A percentile compares a stretch with the other conserved stretches of the same genome.
phyloP scores from a whole-genome alignment of 768 basidiomycete species.

The Brasilioporus rufonigricans region DNA sequence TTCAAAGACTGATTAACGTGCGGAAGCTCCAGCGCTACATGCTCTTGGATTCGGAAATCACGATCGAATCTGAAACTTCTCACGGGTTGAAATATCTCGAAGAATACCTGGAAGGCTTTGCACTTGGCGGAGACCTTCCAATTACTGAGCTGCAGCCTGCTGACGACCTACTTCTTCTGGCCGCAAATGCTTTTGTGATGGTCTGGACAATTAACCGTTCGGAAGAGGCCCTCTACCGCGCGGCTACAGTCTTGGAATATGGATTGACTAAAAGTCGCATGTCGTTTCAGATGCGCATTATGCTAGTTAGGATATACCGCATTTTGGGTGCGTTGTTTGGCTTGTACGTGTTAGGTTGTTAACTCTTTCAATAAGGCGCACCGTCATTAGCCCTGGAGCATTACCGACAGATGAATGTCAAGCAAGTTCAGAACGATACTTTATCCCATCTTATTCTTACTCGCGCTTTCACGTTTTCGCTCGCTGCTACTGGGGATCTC shows the following conservation, averaged over 20 bases:
- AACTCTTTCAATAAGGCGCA: conserved; percentile 50
- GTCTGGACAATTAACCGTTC: conserved; percentile 58
- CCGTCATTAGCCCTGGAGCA: conserved; percentile 73
- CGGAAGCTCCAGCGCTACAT: conserved; percentile 71
- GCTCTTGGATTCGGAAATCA: conserved; percentile 48
- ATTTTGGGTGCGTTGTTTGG: conserved; percentile 55
- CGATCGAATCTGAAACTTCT: conserved; percentile 52
- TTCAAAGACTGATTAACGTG: conserved; percentile 71
- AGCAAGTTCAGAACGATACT: conserved; percentile 88
- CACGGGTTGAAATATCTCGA: conserved; percentile 52
- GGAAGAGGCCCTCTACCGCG: conserved; percentile 59
- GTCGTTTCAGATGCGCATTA: conserved; percentile 73
- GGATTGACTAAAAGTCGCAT: conserved; percentile 70
- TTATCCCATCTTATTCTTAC: conserved; percentile 81
- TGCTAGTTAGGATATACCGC: conserved; percentile 80
- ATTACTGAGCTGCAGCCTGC: conserved; percentile 82
- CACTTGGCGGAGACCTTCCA: conserved; percentile 63
- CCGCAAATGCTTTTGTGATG: conserved; percentile 64
- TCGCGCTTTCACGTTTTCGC: conserved; percentile 75
- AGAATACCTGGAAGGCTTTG: conserved; percentile 65
- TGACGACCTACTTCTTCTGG: conserved; percentile 80
- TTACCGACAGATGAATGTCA: conserved; percentile 73
- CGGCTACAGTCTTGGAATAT: conserved; percentile 67
- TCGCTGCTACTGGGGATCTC: conserved; percentile 72
- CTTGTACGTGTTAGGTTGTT: neutral